phyloP scores from a whole-genome alignment of 129 eudicot genomes.

The Helianthus annuus region HanXRQr2.0-SUNRISE NC_035438.2:11571809-11572308 shows the following conservation, averaged over 20 bases:
- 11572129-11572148: constrained; percentile 54
- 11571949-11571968: constrained; percentile 75
- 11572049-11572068: constrained; percentile 55
- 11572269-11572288: constrained; percentile 52
- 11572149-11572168: constrained; percentile 45
- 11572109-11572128: constrained; percentile 64
- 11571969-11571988: constrained; percentile 90
- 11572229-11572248: constrained; percentile 48
- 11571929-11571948: constrained; percentile 76
- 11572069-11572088: constrained; percentile 46
- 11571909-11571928: constrained; percentile 76
- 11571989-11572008: constrained; percentile 80
- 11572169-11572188: constrained; percentile 47
- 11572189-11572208: constrained; percentile 46
- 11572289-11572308: constrained; percentile 46
- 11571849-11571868: constrained; percentile 49
- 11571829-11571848: constrained; percentile 42
- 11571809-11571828: constrained; percentile 72
- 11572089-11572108: constrained; percentile 78
- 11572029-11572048: constrained; percentile 68
- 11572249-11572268: constrained; percentile 35
- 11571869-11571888: constrained; percentile 73
- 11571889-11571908: constrained; percentile 97
- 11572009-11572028: constrained; percentile 58
- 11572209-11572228: constrained; percentile 40